Conservation (phyloP, 805 yeast species). For the Cyberlindnera mississippiensis region DNA sequence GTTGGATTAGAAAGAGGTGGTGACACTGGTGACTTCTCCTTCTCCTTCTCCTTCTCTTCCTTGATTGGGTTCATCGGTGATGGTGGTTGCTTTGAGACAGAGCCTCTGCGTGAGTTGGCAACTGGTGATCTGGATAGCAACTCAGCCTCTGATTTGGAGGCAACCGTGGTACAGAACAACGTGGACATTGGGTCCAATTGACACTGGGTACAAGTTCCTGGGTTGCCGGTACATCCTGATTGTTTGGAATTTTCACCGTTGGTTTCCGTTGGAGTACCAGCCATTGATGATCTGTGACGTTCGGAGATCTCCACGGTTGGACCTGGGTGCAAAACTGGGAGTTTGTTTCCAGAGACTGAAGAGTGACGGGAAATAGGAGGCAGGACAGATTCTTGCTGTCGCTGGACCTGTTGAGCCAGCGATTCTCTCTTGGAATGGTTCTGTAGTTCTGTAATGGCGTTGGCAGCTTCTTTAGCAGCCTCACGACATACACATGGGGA, state of each 20-base stretch:
- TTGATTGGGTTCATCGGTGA: neutral
- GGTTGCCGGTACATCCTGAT: slow-evolving; percentile 74
- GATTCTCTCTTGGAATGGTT: slow-evolving; percentile 23
- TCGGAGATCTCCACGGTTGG: slow-evolving; percentile 49
- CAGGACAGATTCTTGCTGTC: slow-evolving; percentile 18
- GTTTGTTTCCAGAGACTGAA: slow-evolving; percentile 32
- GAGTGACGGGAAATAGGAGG: slow-evolving; percentile 38
- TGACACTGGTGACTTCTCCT: slow-evolving; percentile 26
- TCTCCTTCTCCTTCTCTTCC: slow-evolving; percentile 13
- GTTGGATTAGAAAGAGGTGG: slow-evolving; percentile 30
- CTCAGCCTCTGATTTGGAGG: slow-evolving; percentile 38
- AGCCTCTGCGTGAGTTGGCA: neutral
- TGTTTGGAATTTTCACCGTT: slow-evolving; percentile 5
- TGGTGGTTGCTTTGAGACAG: neutral
- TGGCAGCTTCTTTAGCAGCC: slow-evolving; percentile 45
- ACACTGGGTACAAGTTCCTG: slow-evolving; percentile 83
- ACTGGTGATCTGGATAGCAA: slow-evolving; percentile 4
- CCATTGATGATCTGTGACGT: slow-evolving; percentile 28
- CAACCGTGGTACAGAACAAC: slow-evolving; percentile 81
- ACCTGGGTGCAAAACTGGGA: slow-evolving; percentile 63
- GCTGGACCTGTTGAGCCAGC: slow-evolving; percentile 5
- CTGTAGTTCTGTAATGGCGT: slow-evolving; percentile 29
- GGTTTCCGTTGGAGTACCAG: slow-evolving; percentile 20
- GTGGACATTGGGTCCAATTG: slow-evolving; percentile 86
- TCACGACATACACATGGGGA: slow-evolving; percentile 92